These are phyloP conservation scores for Pelomyxa schiedti DNA, from an alignment of 78 protist species.

Conservation along the genomic window DNA sequence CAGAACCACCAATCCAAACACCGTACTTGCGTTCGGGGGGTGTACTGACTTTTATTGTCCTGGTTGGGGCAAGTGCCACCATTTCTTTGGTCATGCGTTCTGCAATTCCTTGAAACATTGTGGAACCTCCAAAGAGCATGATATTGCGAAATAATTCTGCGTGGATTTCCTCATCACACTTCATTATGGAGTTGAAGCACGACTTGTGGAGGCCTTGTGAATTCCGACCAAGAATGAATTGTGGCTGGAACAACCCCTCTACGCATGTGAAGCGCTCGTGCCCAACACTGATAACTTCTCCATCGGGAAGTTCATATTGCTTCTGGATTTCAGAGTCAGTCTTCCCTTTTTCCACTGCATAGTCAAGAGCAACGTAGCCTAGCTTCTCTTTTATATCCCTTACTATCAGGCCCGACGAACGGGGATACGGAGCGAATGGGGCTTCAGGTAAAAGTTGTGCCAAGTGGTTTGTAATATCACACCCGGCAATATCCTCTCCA, in stretches of 20 bases:
- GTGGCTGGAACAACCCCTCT: constrained; percentile 89
- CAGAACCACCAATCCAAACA: constrained; percentile 79
- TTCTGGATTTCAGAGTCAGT: constrained; percentile 59
- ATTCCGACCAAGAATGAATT: constrained; percentile 69
- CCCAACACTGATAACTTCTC: constrained; percentile 74
- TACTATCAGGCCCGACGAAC: constrained; percentile 87
- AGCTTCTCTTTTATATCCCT: constrained; percentile 82
- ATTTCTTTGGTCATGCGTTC: constrained; percentile 40
- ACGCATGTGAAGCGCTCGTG: constrained; percentile 77
- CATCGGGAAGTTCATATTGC: constrained; percentile 67
- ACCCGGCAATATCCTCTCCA: no score
- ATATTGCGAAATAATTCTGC: constrained; percentile 39
- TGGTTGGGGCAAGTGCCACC: constrained; percentile 27
- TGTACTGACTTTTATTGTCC: constrained; percentile 31
- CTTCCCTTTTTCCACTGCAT: no score
- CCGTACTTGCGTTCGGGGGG: constrained; percentile 57
- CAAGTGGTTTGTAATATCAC: no score
- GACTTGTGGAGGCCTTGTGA: constrained; percentile 74
- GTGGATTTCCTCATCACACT: constrained; percentile 46
- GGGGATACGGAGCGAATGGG: no score
- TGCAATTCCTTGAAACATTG: constrained; percentile 51
- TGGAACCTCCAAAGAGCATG: constrained; percentile 65
- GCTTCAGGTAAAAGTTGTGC: no score
- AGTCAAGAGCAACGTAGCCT: constrained; percentile 49
- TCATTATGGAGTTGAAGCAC: constrained; percentile 14